Evolutionary conservation across 805 yeast species (phyloP), one percentile per base, ranked within the genome.

Genomic region (Tetrapisispora arboricola): DNA sequence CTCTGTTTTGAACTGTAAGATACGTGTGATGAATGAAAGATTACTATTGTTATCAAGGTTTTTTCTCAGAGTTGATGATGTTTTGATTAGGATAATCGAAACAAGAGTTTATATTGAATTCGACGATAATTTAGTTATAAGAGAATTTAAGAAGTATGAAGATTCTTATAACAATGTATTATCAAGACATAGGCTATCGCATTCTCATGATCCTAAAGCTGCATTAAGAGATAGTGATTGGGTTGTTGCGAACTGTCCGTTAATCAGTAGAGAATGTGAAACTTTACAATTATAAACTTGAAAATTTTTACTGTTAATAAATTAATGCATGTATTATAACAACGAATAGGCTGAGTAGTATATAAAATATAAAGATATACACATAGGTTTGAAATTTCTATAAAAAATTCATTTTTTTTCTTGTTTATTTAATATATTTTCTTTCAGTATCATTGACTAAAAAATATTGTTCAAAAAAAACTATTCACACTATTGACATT

Each of bases 61-160:
- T 50, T 90, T 85, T 57, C 61, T 92, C 44, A 70, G 97, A 36
- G 94, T 92, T 6, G 99, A 92, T 63, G 80, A 84, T 49, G 98
- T 92, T 5, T 64, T 87, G 18, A 76, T 90, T 54, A 66, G 95
- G 48, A 73, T 92, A 5, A 68, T 86, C 46, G 98, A 92, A 55
- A 83, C 95, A 0, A 68, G 99, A 43, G 64, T 88, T 0, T 90
- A 73, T 60, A 71, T 92, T 17, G 96, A 90, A 54, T 58, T 60
- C 38, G 53, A 51, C 30, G 72, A 77, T 3, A 71, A 75, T 49
- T 48, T 66, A 48, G 72, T 90, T 2, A 65, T 90, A 16, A 67
- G 95, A 45, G 96, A 90, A 62, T 80, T 78, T 61, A 81, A 81
- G 57, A 75, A 72, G 48, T 84, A 76, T 50, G 84, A 82, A 54